These are phyloP conservation scores for Cydonia oblonga DNA, from an alignment of 331 rosid species.

Conservation along the genomic window DNA sequence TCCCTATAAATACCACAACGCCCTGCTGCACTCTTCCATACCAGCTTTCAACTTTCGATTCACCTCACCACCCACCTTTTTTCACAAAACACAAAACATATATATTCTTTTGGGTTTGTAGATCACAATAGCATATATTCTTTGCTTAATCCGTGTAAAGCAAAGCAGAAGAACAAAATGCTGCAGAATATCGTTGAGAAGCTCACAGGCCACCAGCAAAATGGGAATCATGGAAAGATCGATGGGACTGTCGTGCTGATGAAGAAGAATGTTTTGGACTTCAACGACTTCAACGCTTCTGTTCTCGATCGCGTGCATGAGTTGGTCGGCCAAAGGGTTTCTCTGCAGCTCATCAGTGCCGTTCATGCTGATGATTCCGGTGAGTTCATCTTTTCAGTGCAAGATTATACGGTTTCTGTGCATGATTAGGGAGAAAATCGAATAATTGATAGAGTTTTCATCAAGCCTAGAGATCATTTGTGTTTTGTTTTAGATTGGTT, in stretches of 20 bases:
- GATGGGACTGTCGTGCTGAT: constrained; percentile 12
- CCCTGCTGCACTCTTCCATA: background rate
- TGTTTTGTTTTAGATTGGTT: background rate
- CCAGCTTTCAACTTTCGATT: background rate
- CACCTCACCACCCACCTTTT: background rate
- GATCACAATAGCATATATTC: background rate
- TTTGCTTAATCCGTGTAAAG: background rate
- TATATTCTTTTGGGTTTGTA: background rate
- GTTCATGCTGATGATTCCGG: constrained; percentile 25
- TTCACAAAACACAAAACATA: background rate
- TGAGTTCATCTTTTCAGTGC: constrained; percentile 6
- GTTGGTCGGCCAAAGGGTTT: constrained; percentile 39
- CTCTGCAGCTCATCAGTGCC: constrained; percentile 42
- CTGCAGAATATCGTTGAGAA: background rate
- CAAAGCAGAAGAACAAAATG: background rate
- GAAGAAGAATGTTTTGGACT: constrained; percentile 59
- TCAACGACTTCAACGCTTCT: constrained; percentile 48
- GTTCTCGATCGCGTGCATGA: constrained; percentile 42
- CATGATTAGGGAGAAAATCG: background rate
- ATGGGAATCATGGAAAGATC: constrained; percentile 5
- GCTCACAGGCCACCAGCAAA: background rate
- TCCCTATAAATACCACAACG: background rate
- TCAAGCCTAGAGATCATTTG: background rate
- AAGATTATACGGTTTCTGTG: background rate
- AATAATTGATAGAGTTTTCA: background rate